Evolutionary conservation across 2,329 filamentous ascomycete species (phyloP).

Genomic region (Seiridium cupressi): DNA sequence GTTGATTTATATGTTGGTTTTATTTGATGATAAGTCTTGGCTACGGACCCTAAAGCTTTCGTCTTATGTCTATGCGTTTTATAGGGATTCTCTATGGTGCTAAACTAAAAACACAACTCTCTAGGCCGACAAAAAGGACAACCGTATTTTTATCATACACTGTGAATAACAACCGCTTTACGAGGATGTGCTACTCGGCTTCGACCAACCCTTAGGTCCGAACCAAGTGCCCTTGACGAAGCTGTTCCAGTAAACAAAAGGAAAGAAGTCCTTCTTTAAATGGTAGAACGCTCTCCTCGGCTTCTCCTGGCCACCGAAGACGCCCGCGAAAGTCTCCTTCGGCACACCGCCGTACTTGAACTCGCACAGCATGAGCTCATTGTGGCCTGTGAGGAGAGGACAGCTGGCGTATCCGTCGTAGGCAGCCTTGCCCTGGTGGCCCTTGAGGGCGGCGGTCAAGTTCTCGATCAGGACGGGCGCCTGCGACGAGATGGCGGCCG

Average conservation of each 20-base stretch:
- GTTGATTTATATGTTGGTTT: no score
- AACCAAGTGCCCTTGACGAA: conserved; percentile 25
- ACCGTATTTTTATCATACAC: neutral
- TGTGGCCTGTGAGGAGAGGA: conserved; percentile 42
- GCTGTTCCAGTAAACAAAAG: conserved; percentile 26
- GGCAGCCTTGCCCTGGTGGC: conserved; percentile 26
- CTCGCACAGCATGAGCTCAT: conserved; percentile 44
- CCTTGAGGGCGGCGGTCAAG: conserved; percentile 32
- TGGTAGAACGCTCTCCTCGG: conserved; percentile 37
- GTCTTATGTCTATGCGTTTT: no score
- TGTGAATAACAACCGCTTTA: neutral
- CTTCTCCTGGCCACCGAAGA: conserved; percentile 35
- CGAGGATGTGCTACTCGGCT: neutral
- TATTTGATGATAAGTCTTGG: no score
- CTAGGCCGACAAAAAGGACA: neutral
- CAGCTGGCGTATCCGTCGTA: conserved; percentile 46
- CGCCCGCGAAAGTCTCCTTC: conserved; percentile 39
- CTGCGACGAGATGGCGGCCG: conserved; percentile 42
- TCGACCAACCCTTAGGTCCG: conserved; percentile 14
- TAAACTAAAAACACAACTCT: no score
- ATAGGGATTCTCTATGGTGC: no score
- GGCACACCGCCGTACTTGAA: conserved; percentile 46
- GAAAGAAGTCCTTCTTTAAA: conserved; percentile 44
- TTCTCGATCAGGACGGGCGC: conserved; percentile 42
- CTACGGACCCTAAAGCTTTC: no score